Evolutionary conservation across 345 rosid genomes (phyloP).

Genomic region (Hibiscus trionum): DNA sequence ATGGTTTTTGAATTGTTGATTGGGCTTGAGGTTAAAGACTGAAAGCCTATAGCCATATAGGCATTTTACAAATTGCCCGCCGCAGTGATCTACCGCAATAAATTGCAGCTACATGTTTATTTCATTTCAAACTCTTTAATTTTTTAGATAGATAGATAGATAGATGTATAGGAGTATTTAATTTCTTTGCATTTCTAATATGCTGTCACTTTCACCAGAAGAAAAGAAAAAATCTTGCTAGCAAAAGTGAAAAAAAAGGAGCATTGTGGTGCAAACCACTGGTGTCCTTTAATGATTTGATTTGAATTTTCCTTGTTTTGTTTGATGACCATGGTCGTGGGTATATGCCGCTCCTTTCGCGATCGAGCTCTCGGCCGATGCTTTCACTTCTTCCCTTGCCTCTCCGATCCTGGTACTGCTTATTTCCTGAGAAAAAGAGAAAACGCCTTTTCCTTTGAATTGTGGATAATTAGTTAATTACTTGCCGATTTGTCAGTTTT

Average conservation of each 20-base stretch:
- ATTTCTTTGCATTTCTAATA: not conserved
- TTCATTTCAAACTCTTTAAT: not conserved
- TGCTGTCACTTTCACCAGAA: not conserved
- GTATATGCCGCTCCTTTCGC: constrained; percentile 29
- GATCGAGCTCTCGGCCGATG: constrained; percentile 31
- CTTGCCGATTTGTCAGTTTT: not conserved
- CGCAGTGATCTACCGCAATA: not conserved
- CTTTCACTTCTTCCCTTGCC: constrained; percentile 43
- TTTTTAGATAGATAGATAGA: not conserved
- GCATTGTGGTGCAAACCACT: not conserved
- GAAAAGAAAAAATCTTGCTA: not conserved
- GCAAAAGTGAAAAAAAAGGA: not conserved
- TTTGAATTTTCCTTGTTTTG: not conserved
- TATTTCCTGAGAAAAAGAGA: too few relatives aligned
- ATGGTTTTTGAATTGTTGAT: too few relatives aligned
- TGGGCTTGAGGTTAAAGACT: not conserved
- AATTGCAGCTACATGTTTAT: not conserved
- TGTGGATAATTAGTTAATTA: not conserved
- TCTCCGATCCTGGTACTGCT: constrained; percentile 58
- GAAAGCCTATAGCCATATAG: not conserved
- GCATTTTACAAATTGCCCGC: not conserved
- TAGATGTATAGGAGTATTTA: not conserved
- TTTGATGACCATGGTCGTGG: constrained; percentile 24
- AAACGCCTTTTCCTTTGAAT: too few relatives aligned
- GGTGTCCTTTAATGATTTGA: not conserved